Evolutionary conservation across 2,329 filamentous ascomycete species (phyloP), one percentile per base, ranked within the genome.

Genomic region (Botrytis medusae): DNA sequence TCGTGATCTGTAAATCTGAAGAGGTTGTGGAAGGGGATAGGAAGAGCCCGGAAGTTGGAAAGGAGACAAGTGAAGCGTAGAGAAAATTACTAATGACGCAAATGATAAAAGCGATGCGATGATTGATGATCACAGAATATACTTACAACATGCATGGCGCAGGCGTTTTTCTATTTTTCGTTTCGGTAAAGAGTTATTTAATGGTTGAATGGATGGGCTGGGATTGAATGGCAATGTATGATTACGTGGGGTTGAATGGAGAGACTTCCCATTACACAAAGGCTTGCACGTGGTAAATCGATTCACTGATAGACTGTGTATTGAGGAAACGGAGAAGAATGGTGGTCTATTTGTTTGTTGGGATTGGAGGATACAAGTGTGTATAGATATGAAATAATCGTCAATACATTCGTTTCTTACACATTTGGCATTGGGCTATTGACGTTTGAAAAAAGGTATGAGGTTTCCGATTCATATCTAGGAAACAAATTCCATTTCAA

Each of bases 1-100:
- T 79, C 78, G 74, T 80, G 69, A 51, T 32, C 1, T 29, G 14
- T 32, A 20, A 32, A n/a, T 51, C 7, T 20, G 64, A 12, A 40
- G 22, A 42, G 25, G 7, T 8, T 61, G 14, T 63, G 25, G 32
- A 14, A 48, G 57, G 9, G 22, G 4, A 29, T 37, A 25, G 12
- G 10, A 40, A 6, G 7, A 29, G 51, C 14, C 14, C 7, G 51
- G 42, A 29, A 64, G 18, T 14, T 37, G 32, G 32, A 48, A 37
- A 20, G 16, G 40, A n/a, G 25, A 4, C 12, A 32, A 37, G 20
- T 22, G 18, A 40, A 57, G 37, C 5, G 9, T 4, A 29, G 42
- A 46, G 29, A 32, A 12, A 54, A 57, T 46, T 25, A 62, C 32
- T 63, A 46, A 71, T 63, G 69, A 71, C 34, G 32, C 32, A 62